phyloP scores from a whole-genome alignment of 2,329 filamentous ascomycete genomes.

The Clonostachys sp. region DNA sequence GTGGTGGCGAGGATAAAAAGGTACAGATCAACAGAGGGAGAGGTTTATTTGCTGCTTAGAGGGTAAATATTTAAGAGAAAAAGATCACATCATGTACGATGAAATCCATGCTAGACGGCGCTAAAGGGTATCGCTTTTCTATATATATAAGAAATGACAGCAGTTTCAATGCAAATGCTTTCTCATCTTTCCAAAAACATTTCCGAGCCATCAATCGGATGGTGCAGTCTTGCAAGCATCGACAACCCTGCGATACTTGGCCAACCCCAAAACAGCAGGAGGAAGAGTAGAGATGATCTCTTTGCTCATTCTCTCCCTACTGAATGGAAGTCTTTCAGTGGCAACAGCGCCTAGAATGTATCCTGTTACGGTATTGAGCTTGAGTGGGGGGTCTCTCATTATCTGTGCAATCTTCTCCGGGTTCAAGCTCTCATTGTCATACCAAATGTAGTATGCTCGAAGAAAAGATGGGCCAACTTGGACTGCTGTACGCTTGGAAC shows the following conservation, averaged over 20 bases:
- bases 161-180: not conserved
- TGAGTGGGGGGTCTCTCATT: constrained; percentile 56
- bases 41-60: constrained; percentile 36
- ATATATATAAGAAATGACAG: not conserved
- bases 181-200: not conserved
- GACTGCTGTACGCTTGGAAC: constrained; percentile 13
- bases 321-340: constrained; percentile 44
- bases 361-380: constrained; percentile 45
- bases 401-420: constrained; percentile 46
- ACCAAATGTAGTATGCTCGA: constrained; percentile 62
- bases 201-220: too few relatives aligned
- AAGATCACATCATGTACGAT: not conserved
- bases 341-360: constrained; percentile 57
- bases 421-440: constrained; percentile 40
- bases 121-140: not conserved
- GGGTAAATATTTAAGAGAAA: not conserved
- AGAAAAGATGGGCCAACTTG: constrained; percentile 28
- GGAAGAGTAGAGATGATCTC: constrained; percentile 35
- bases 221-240: constrained; percentile 4
- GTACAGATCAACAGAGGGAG: constrained; percentile 83
- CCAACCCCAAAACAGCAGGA: constrained; percentile 4
- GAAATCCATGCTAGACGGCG: not conserved
- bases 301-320: constrained; percentile 33
- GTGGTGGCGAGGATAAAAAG: constrained; percentile 87
- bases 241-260: constrained; percentile 19